Evolutionary conservation across 2,329 filamentous ascomycete species (phyloP).

Genomic region (Cercospora sp.): DNA sequence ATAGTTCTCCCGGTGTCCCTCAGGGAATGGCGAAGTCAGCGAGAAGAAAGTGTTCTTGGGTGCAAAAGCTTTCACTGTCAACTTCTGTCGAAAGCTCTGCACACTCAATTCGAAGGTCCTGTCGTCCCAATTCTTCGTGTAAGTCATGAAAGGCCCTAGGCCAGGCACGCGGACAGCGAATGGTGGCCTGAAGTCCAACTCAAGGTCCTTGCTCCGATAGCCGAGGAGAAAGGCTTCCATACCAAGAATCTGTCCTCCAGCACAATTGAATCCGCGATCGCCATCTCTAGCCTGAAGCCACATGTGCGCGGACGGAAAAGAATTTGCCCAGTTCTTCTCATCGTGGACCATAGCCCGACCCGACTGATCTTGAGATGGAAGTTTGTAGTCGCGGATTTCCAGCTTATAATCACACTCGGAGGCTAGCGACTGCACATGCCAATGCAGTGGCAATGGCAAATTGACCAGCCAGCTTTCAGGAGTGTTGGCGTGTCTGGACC

Average conservation of each 20-base stretch:
- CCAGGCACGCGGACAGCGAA: constrained; percentile 43
- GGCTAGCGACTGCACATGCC: constrained; percentile 52
- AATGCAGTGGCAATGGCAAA: constrained; percentile 52
- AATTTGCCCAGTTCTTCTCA: constrained; percentile 54
- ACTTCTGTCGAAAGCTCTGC: constrained; percentile 43
- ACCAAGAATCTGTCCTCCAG: constrained; percentile 44
- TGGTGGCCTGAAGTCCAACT: constrained; percentile 49
- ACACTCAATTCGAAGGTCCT: constrained; percentile 44
- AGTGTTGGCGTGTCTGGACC: constrained; percentile 41
- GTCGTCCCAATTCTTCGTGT: constrained; percentile 43
- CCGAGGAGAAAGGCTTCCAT: constrained; percentile 50
- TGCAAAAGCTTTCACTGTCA: constrained; percentile 44
- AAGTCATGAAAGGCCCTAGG: constrained; percentile 46
- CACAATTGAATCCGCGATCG: constrained; percentile 37
- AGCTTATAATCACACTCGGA: constrained; percentile 46
- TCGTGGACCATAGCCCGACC: constrained; percentile 48
- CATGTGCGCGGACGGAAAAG: constrained; percentile 48
- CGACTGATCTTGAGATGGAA: constrained; percentile 28
- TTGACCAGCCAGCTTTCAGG: constrained; percentile 50
- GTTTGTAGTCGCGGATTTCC: constrained; percentile 38
- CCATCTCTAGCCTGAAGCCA: constrained; percentile 43
- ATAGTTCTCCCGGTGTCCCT: constrained; percentile 48
- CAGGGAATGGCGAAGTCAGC: constrained; percentile 48
- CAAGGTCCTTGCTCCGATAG: constrained; percentile 43
- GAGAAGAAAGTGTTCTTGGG: constrained; percentile 49